Evolutionary conservation across 169 alveolate genomes (phyloP).

Genomic region (Plasmodium malariae): DNA sequence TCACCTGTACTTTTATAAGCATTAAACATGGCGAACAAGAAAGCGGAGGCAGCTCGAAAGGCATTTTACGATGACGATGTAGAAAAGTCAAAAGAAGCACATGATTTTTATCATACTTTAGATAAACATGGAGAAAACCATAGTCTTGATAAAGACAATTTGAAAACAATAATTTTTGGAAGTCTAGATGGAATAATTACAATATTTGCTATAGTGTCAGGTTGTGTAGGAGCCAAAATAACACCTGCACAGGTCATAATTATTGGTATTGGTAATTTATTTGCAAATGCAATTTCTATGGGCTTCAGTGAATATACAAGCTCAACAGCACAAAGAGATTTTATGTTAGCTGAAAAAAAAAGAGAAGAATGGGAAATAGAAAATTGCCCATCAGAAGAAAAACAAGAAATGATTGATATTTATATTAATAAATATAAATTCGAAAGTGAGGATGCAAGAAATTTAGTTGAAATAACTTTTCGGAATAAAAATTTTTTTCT

Average conservation of each 20-base stretch:
- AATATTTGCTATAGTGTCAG: slow-evolving; percentile 92
- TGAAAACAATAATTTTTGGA: slow-evolving; percentile 92
- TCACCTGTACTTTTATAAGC: too few relatives aligned
- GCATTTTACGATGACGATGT: slow-evolving; percentile 79
- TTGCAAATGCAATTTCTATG: slow-evolving; percentile 94
- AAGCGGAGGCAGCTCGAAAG: slow-evolving; percentile 75
- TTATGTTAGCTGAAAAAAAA: slow-evolving; percentile 61
- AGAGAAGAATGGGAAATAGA: slow-evolving; percentile 89
- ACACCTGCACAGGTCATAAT: slow-evolving; percentile 90
- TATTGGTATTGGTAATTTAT: slow-evolving; percentile 90
- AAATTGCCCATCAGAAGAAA: slow-evolving; percentile 92
- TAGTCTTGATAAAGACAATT: slow-evolving; percentile 80
- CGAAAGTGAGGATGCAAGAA: slow-evolving; percentile 89
- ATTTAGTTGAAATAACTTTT: slow-evolving; percentile 90
- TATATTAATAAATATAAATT: slow-evolving; percentile 90
- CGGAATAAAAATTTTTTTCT: slow-evolving; percentile 89
- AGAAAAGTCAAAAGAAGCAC: slow-evolving; percentile 65
- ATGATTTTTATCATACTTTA: slow-evolving; percentile 38
- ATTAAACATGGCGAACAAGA: slow-evolving; percentile 43
- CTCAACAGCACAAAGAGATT: slow-evolving; percentile 87
- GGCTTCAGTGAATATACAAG: slow-evolving; percentile 89
- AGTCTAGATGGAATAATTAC: slow-evolving; percentile 94
- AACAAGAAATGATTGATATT: slow-evolving; percentile 90
- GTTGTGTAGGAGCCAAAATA: slow-evolving; percentile 92
- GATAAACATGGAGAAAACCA: slow-evolving; percentile 75